A percentile compares a stretch with the other conserved stretches of the same genome.
phyloP scores from a whole-genome alignment of 2,329 filamentous ascomycete species.

The Hirsutella minnesotensis region DNA sequence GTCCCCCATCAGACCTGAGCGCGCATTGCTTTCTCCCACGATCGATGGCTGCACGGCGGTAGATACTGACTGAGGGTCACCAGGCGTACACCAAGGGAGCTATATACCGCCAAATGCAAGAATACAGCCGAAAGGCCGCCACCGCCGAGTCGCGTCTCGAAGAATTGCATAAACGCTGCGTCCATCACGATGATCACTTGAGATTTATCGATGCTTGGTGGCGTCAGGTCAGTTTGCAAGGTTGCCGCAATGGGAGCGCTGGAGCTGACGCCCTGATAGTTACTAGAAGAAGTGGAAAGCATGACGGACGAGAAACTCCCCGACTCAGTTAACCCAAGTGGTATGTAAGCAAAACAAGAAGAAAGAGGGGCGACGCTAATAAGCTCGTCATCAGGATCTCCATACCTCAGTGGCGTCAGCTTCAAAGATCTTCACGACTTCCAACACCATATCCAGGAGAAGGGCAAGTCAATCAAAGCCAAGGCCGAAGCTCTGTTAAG shows the following conservation, averaged over 20 bases:
- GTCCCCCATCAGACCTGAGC: constrained; percentile 4
- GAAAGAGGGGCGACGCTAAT: constrained; percentile 9
- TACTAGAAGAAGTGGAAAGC: constrained; percentile 52
- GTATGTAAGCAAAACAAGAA: constrained; percentile 9
- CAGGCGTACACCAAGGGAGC: constrained; percentile 62
- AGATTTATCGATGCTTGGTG: constrained; percentile 89
- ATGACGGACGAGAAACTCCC: constrained; percentile 38
- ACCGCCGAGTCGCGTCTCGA: constrained; percentile 71
- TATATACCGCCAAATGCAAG: constrained; percentile 93
- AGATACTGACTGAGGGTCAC: constrained; percentile 13
- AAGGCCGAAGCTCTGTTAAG: constrained; percentile 60
- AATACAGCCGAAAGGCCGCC: constrained; percentile 85
- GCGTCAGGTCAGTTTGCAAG: constrained; percentile 57
- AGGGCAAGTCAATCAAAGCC: constrained; percentile 63
- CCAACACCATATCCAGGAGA: constrained; percentile 66
- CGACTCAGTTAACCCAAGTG: constrained; percentile 8
- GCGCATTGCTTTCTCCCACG: background rate
- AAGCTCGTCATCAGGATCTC: constrained; percentile 27
- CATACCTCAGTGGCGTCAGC: constrained; percentile 44
- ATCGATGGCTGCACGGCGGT: background rate
- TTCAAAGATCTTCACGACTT: constrained; percentile 62
- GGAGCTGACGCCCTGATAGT: constrained; percentile 21
- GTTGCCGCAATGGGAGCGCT: background rate
- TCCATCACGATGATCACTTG: constrained; percentile 85
- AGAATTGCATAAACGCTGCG: constrained; percentile 65